Base-by-base conservation (phyloP, 2,329 filamentous ascomycete genomes). In the Phaeosphaeria sp. region DNA sequence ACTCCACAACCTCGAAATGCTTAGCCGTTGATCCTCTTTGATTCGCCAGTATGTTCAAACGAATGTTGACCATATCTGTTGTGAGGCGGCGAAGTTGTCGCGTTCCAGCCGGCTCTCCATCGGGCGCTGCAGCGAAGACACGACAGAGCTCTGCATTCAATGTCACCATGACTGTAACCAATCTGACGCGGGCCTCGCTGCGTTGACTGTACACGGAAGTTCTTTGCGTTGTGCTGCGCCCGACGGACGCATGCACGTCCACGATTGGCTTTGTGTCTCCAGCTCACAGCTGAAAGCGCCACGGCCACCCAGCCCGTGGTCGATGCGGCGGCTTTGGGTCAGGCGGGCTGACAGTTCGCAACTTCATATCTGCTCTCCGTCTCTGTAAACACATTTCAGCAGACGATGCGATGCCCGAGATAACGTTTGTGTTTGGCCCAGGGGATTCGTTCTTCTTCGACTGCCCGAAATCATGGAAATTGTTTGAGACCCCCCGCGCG, bases 391-490 rank as follows among this genome's bases (percentile, higher is more conserved):
- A 49, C 49, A 27, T 27, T 22, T 30, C 27, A 51, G 44, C 45
- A 51, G 40, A 61, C 53, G 51, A 61, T 67, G 66, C 66, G 44
- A 75, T 75, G 72, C 65, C 73, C 21, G 70, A 71, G 57, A 67
- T 76, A 59, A 70, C 69, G 2, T 75, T 75, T 53, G 64, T 75
- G 15, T 76, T 76, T 49, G 74, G 74, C 1, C 74, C 74, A n/a
- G 69, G 72, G 54, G 71, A 74, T 43, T 69, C 65, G 24, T 74
- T 76, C 54, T 76, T 75, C 62, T 76, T 76, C 40, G 74, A 76
- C 62, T 70, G 71, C 50, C 73, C 72, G 2, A 71, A 71, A 53
- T 60, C 68, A 71, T 76, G 74, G 74, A 76, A 75, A 60, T 75
- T 74, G 30, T 36, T 36, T 36, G 30, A 36, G 30, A 36, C 3